phyloP scores from a whole-genome alignment of 345 rosid species.

The Cochlearia excelsa region DNA sequence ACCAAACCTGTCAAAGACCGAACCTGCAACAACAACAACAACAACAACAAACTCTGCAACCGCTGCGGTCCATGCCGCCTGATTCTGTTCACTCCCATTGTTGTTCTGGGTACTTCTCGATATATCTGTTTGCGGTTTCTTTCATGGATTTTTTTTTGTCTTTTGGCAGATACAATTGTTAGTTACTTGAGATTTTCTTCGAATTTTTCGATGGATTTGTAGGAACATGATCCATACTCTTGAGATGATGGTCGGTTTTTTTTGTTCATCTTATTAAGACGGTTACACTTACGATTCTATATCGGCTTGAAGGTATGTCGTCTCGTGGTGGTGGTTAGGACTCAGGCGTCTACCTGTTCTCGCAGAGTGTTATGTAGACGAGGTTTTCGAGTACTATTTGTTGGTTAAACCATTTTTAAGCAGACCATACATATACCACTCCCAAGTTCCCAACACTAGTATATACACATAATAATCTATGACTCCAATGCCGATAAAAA shows the following conservation, averaged over 20 bases:
- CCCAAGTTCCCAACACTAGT: too few species aligned
- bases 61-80: slow-evolving; percentile 53
- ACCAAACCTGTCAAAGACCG: slow-evolving; percentile 45
- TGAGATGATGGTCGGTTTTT: not conserved
- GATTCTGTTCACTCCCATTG: slow-evolving; percentile 26
- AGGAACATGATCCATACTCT: slow-evolving; percentile 10
- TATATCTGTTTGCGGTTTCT: slow-evolving; percentile 4
- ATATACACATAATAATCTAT: too few species aligned
- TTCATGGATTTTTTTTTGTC: not conserved
- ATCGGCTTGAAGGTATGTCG: too few species aligned
- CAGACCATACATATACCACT: too few species aligned
- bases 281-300: too few species aligned
- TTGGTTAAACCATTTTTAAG: too few species aligned
- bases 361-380: too few species aligned
- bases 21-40: slow-evolving; percentile 33
- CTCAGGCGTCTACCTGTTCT: too few species aligned
- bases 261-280: slow-evolving; percentile 8
- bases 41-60: slow-evolving; percentile 32
- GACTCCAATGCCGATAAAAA: too few species aligned
- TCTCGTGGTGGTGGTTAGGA: too few species aligned
- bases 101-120: slow-evolving; percentile 21
- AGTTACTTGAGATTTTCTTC: slow-evolving; percentile 1
- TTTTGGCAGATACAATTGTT: slow-evolving; percentile 18
- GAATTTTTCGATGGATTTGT: slow-evolving; percentile 16
- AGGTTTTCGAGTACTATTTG: too few species aligned